A percentile compares a stretch with the other conserved stretches of the same genome.
phyloP scores from a whole-genome alignment of 129 eudicot species.

The Escallonia rubra region DNA sequence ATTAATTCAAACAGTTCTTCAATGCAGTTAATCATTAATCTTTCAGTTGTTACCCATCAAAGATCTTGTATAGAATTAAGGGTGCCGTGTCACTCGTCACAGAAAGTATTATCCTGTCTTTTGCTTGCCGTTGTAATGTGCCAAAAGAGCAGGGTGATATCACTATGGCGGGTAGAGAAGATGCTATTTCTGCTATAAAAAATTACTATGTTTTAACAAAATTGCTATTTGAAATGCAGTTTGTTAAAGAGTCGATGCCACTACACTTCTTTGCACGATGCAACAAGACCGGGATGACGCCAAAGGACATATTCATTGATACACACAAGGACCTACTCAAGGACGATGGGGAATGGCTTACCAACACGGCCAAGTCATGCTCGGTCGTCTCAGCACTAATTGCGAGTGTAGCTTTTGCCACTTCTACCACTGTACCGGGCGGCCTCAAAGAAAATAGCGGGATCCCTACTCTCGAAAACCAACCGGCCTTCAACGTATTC shows the following conservation, averaged over 20 bases:
- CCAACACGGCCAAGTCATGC: constrained; percentile 18
- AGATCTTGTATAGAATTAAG: no score
- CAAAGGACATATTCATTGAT: constrained; percentile 1
- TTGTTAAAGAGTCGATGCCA: constrained; percentile 13
- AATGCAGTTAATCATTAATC: neutral
- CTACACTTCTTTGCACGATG: neutral
- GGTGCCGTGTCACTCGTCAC: no score
- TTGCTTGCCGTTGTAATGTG: neutral
- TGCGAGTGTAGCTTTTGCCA: constrained; percentile 20
- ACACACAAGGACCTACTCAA: constrained; percentile 10
- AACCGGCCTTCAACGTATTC: constrained; percentile 8
- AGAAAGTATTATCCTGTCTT: neutral
- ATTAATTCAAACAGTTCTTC: neutral
- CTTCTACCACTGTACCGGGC: constrained; percentile 17
- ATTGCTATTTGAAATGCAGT: neutral
- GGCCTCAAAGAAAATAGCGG: constrained; percentile 6
- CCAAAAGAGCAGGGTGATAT: neutral
- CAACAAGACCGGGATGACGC: constrained; percentile 4
- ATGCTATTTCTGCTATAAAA: no score
- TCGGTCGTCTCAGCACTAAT: constrained; percentile 20
- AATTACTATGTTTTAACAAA: no score
- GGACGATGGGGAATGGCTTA: constrained; percentile 11
- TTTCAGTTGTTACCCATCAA: neutral
- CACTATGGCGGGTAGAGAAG: no score
- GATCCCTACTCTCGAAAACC: neutral